phyloP scores from a whole-genome alignment of 768 basidiomycete genomes.

The Suillus bovinus region DNA sequence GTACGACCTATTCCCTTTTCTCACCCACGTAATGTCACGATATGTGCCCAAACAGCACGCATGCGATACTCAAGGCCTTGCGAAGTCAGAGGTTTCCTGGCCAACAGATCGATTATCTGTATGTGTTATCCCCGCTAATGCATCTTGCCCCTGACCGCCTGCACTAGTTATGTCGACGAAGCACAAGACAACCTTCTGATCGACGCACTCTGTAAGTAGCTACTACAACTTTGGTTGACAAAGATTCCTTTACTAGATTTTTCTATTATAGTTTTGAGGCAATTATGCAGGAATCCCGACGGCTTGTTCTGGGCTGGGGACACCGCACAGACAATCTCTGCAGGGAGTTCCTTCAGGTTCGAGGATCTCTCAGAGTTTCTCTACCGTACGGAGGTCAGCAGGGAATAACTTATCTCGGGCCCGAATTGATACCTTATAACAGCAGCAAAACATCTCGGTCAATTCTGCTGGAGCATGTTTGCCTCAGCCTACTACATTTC shows the following conservation, averaged over 20 bases:
- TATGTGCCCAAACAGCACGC: slow-evolving; percentile 41
- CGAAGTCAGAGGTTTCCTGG: slow-evolving; percentile 23
- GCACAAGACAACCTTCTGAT: slow-evolving; percentile 72
- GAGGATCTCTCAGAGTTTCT: slow-evolving; percentile 69
- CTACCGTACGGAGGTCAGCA: slow-evolving; percentile 58
- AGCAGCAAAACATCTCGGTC: slow-evolving; percentile 23
- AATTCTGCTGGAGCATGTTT: slow-evolving; percentile 16
- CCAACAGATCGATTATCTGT: slow-evolving; percentile 57
- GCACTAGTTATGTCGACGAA: slow-evolving; percentile 67
- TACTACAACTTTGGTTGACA: not conserved
- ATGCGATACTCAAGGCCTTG: slow-evolving; percentile 44
- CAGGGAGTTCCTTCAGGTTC: slow-evolving; percentile 76
- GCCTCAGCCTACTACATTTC: slow-evolving; percentile 44
- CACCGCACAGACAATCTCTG: slow-evolving; percentile 75
- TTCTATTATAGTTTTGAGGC: slow-evolving; percentile 50
- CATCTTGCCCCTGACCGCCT: not conserved
- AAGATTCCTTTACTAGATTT: too few relatives aligned
- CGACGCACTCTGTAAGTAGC: slow-evolving; percentile 53
- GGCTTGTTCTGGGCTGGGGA: slow-evolving; percentile 82
- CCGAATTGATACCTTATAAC: not conserved
- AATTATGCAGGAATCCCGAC: slow-evolving; percentile 60
- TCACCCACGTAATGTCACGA: not conserved
- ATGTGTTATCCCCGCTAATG: slow-evolving; percentile 17
- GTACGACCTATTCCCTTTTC: slow-evolving; percentile 26
- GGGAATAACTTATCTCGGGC: not conserved